Conservation (phyloP, 2,329 filamentous ascomycete species). For the Aspergillus unguis region DNA sequence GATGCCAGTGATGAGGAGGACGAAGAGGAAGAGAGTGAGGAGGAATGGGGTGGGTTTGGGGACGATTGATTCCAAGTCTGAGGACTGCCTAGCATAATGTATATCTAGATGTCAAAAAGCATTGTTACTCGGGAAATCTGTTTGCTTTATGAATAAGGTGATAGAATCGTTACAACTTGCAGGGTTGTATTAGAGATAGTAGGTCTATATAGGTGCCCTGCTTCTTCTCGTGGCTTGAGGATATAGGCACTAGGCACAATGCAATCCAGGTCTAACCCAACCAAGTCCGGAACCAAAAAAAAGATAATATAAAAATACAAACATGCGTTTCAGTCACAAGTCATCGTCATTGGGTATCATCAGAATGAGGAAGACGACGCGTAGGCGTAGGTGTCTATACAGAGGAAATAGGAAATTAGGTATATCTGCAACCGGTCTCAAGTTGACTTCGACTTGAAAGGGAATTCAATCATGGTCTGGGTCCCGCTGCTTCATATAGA, state of each 20-base stretch:
- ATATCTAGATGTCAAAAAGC: no score
- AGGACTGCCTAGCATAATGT: no score
- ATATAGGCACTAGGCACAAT: no score
- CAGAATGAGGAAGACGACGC: conserved; percentile 19
- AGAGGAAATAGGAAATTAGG: conserved; percentile 7
- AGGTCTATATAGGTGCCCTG: no score
- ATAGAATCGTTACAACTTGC: neutral
- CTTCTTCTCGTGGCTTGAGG: no score
- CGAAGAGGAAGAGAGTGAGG: conserved; percentile 47
- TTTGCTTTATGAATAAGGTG: no score
- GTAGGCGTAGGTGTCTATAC: conserved; percentile 9
- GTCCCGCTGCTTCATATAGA: conserved; percentile 62
- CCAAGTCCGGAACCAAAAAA: neutral
- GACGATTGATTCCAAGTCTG: conserved; percentile 44
- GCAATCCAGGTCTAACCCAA: neutral
- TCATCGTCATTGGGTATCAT: conserved; percentile 34
- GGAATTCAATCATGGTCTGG: conserved; percentile 20
- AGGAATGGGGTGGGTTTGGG: conserved; percentile 67
- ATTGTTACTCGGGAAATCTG: no score
- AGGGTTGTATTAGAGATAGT: no score
- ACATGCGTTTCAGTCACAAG: conserved; percentile 14
- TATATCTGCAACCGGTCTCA: neutral
- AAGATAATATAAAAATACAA: conserved; percentile 10
- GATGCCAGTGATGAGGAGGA: conserved; percentile 50
- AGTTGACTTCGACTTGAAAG: neutral